A percentile compares a stretch with the other conserved stretches of the same genome.
These are phyloP conservation scores for Pseudogymnoascus sp. DNA, from an alignment of 2,329 filamentous ascomycete species.

Conservation along the genomic window DNA sequence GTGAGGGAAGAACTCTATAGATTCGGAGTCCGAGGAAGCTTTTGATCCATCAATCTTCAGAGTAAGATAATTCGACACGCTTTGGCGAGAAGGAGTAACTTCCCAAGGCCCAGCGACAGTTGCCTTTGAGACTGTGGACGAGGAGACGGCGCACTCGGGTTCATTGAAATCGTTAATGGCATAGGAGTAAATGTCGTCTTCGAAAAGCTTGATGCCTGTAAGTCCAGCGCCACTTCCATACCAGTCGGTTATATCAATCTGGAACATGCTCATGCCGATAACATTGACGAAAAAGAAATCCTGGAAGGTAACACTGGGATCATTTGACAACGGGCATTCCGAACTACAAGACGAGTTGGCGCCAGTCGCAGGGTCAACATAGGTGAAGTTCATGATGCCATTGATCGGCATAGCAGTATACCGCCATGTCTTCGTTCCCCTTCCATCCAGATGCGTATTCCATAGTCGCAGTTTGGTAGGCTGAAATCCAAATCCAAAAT, in stretches of 20 bases:
- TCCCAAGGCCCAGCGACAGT: constrained; percentile 70
- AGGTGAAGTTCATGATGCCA: constrained; percentile 95
- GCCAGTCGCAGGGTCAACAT: constrained; percentile 67
- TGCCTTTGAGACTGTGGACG: constrained; percentile 55
- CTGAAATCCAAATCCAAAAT: constrained; percentile 75
- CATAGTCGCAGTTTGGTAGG: constrained; percentile 82
- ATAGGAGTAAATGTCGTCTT: constrained; percentile 79
- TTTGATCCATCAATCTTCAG: constrained; percentile 54
- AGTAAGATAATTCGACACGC: constrained; percentile 70
- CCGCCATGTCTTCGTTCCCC: constrained; percentile 82
- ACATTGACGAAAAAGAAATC: constrained; percentile 87
- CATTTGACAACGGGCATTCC: constrained; percentile 74
- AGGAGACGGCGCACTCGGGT: constrained; percentile 65
- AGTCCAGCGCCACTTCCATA: constrained; percentile 83
- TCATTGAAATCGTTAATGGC: constrained; percentile 86
- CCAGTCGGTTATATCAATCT: constrained; percentile 78
- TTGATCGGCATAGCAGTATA: constrained; percentile 79
- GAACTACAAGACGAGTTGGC: constrained; percentile 68
- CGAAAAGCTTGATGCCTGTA: constrained; percentile 78
- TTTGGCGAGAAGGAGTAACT: constrained; percentile 59
- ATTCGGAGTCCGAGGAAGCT: constrained; percentile 51
- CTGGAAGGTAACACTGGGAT: constrained; percentile 61
- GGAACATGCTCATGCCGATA: constrained; percentile 82
- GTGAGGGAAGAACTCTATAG: constrained; percentile 75
- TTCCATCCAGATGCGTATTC: constrained; percentile 78